Conservation (phyloP, 2,329 filamentous ascomycete genomes). For the Diaporthe velutina region DNA sequence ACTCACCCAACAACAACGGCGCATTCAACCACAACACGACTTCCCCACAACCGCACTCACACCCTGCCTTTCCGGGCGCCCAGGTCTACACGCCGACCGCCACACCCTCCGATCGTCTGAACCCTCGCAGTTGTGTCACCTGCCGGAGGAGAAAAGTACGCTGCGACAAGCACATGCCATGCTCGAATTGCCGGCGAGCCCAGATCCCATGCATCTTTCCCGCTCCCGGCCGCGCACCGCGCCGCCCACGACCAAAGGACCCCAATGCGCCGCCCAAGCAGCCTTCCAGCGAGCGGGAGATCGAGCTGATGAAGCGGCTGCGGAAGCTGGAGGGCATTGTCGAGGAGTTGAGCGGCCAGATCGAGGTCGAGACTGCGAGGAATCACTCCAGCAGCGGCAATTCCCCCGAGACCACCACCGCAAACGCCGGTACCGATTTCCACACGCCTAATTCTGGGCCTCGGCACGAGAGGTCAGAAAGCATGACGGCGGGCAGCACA, state of each 20-base stretch:
- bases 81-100: constrained; percentile 46
- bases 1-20: constrained; percentile 34
- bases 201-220: constrained; percentile 81
- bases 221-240: constrained; percentile 78
- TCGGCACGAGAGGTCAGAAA: constrained; percentile 42
- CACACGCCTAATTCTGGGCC: constrained; percentile 36
- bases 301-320: constrained; percentile 79
- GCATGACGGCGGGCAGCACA: constrained; percentile 40
- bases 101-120: constrained; percentile 43
- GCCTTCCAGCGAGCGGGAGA: constrained; percentile 71
- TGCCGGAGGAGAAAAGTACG: constrained; percentile 69
- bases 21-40: constrained; percentile 31
- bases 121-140: constrained; percentile 44
- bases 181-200: constrained; percentile 79
- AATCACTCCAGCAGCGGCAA: constrained; percentile 51
- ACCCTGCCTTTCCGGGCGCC: constrained; percentile 44
- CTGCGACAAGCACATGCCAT: constrained; percentile 83
- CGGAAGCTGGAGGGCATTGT: constrained; percentile 83
- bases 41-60: constrained; percentile 38
- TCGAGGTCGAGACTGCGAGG: constrained; percentile 65
- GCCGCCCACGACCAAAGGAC: constrained; percentile 74
- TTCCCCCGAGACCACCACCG: constrained; percentile 52
- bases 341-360: constrained; percentile 74
- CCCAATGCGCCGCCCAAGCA: constrained; percentile 72
- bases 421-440: constrained; percentile 42